A percentile compares a stretch with the other conserved stretches of the same genome.
phyloP scores from a whole-genome alignment of 768 basidiomycete genomes.

The Tylopilus sp. region DNA sequence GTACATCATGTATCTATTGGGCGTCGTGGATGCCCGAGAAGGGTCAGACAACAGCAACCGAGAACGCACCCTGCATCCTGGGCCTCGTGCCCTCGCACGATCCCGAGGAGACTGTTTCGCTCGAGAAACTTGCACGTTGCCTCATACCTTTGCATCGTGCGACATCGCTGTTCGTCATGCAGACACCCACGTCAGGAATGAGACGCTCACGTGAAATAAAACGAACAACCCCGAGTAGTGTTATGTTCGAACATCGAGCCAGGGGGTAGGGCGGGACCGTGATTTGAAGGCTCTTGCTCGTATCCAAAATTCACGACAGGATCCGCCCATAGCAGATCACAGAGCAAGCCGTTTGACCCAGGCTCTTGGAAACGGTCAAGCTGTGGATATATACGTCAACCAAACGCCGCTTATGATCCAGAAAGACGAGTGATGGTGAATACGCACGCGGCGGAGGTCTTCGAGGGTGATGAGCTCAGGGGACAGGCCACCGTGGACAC shows the following conservation, averaged over 20 bases:
- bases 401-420: slow-evolving; percentile 1
- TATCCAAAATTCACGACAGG: slow-evolving; percentile 87
- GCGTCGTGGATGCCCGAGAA: background rate
- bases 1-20: slow-evolving; percentile 82
- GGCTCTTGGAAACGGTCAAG: slow-evolving; percentile 93
- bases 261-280: slow-evolving; percentile 50
- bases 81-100: slow-evolving; percentile 97
- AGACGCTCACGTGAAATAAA: slow-evolving; percentile 78
- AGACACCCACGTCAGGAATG: background rate
- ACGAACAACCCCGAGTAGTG: slow-evolving; percentile 85
- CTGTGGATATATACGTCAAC: slow-evolving; percentile 37
- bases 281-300: slow-evolving; percentile 55
- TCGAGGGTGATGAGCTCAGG: slow-evolving; percentile 79
- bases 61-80: slow-evolving; percentile 85
- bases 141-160: slow-evolving; percentile 54
- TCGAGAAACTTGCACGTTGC: slow-evolving; percentile 95
- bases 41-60: background rate
- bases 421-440: background rate
- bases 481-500: slow-evolving; percentile 94
- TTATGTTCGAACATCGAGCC: slow-evolving; percentile 77
- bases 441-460: slow-evolving; percentile 63
- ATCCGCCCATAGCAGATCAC: slow-evolving; percentile 96
- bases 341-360: slow-evolving; percentile 85
- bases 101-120: slow-evolving; percentile 82
- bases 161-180: slow-evolving; percentile 1